These are phyloP conservation scores for Pelargonium nanum DNA, from an alignment of 345 rosid genomes.

Conservation along the genomic window DNA sequence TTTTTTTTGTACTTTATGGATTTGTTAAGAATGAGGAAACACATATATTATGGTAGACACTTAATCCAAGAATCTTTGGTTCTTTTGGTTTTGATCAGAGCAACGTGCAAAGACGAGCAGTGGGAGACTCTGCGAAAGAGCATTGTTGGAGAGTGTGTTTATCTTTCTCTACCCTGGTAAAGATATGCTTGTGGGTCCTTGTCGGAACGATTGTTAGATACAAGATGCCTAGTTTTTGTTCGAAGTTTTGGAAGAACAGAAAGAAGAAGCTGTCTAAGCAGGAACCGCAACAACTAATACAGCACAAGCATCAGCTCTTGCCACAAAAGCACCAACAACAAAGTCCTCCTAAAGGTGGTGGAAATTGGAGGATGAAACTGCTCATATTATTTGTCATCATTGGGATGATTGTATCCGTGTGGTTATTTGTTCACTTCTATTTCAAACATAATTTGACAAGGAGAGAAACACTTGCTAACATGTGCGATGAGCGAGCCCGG, in stretches of 20 bases:
- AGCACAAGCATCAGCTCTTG: constrained; percentile 22
- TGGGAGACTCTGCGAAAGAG: constrained; percentile 15
- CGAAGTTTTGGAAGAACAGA: constrained; percentile 22
- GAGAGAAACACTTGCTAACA: constrained; percentile 60
- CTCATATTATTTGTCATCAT: constrained; percentile 36
- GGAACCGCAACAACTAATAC: constrained; percentile 22
- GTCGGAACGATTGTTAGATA: constrained; percentile 29
- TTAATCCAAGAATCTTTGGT: no score
- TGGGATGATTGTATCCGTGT: constrained; percentile 45
- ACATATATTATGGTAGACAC: no score
- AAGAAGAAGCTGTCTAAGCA: constrained; percentile 16
- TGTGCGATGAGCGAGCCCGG: constrained; percentile 95
- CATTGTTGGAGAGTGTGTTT: constrained; percentile 14
- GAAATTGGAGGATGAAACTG: constrained; percentile 64
- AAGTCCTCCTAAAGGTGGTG: constrained; percentile 41
- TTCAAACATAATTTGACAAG: constrained; percentile 28
- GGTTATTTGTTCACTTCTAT: constrained; percentile 50
- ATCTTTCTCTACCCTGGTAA: constrained; percentile 13
- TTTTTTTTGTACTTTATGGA: no score
- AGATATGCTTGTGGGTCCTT: constrained; percentile 44
- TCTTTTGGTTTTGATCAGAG: constrained; percentile 29
- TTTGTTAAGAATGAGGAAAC: no score
- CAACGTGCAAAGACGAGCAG: constrained; percentile 13
- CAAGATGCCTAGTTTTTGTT: constrained; percentile 18
- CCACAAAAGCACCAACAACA: constrained; percentile 50